phyloP scores from a whole-genome alignment of 2,329 filamentous ascomycete genomes.

The Aspergillus pseudotamarii region DNA sequence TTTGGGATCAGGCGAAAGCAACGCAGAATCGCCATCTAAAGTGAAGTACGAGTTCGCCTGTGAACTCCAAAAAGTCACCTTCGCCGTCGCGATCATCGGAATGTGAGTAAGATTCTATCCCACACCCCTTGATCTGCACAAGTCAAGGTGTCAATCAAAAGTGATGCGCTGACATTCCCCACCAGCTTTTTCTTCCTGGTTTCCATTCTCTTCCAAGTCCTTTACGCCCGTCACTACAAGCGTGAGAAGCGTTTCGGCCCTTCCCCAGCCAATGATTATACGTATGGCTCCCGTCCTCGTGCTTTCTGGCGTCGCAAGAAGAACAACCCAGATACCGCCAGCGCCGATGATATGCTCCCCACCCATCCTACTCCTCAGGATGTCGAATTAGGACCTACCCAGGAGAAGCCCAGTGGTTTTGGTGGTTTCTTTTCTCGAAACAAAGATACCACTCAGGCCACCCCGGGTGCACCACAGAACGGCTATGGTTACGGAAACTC shows the following conservation, averaged over 20 bases:
- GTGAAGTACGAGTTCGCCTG: conserved; percentile 65
- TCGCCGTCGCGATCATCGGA: conserved; percentile 77
- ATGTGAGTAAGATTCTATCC: conserved; percentile 56
- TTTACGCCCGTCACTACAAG: conserved; percentile 70
- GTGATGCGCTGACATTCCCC: conserved; percentile 5
- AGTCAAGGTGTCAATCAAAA: background rate
- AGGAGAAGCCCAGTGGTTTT: conserved; percentile 16
- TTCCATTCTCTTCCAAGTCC: conserved; percentile 69
- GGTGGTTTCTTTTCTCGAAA: conserved; percentile 28
- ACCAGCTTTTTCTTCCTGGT: conserved; percentile 72
- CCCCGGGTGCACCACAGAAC: conserved; percentile 13
- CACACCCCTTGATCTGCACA: background rate
- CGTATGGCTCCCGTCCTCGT: conserved; percentile 53
- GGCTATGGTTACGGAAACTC: conserved; percentile 35
- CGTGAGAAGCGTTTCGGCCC: conserved; percentile 74
- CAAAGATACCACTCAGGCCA: conserved; percentile 17
- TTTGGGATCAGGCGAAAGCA: conserved; percentile 66
- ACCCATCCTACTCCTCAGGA: conserved; percentile 43
- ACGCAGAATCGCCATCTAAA: conserved; percentile 51
- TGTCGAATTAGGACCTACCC: conserved; percentile 32
- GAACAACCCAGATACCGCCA: conserved; percentile 41
- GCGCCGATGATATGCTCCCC: conserved; percentile 39
- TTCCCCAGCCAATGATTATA: conserved; percentile 68
- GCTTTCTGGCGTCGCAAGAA: conserved; percentile 48
- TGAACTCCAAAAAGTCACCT: conserved; percentile 72